Percentiles rank a stretch among this genome's conserved stretches.
Evolutionary conservation across 495 filamentous ascomycete species (phyloP).

Genomic region (Neurospora sp.): DNA sequence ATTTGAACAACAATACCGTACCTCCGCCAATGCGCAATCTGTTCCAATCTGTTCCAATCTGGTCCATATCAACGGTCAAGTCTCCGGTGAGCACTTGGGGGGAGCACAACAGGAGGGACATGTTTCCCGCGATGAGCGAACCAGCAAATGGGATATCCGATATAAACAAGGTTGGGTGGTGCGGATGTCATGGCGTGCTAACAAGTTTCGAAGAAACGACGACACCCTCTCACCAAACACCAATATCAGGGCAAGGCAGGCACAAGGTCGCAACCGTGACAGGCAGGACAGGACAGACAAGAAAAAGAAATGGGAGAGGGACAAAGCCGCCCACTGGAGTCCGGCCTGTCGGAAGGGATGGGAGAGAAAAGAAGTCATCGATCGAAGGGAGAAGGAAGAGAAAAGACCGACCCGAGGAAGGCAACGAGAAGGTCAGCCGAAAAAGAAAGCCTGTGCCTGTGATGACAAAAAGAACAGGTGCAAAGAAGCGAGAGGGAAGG

Average conservation of each 20-base stretch:
- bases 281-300: not conserved
- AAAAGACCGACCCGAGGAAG: not conserved
- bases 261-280: not conserved
- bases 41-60: not conserved
- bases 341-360: slow-evolving; percentile 6
- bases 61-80: not conserved
- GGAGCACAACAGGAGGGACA: not conserved
- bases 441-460: not conserved
- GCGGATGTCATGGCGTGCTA: not conserved
- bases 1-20: not conserved
- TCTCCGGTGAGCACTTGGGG: not conserved
- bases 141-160: not conserved
- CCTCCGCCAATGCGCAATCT: not conserved
- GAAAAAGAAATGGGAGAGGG: not conserved
- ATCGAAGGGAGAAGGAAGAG: not conserved
- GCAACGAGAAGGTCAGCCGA: not conserved
- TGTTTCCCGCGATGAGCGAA: not conserved
- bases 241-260: not conserved
- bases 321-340: slow-evolving; percentile 1
- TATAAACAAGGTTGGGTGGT: not conserved
- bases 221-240: slow-evolving; percentile 2
- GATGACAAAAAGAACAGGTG: not conserved
- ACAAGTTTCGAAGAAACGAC: not conserved
- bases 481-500: not conserved
- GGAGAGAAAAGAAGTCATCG: not conserved